Evolutionary conservation across 306 rosid species (phyloP).

Genomic region (Lithocarpus polystachyus): DNA sequence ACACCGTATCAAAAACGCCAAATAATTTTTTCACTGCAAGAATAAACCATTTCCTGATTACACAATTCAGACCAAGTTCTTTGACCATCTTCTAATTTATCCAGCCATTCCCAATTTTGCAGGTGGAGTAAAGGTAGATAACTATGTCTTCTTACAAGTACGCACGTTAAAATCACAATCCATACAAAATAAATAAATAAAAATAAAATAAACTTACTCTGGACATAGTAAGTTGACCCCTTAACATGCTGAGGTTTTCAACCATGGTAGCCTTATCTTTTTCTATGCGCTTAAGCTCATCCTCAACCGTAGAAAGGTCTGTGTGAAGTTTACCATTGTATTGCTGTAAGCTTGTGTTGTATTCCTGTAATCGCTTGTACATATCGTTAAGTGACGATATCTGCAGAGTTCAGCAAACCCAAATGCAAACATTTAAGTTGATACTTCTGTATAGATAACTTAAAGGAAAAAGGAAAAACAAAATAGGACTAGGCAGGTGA

Average conservation of each 20-base stretch:
- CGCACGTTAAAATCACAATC: not conserved
- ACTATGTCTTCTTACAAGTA: not conserved
- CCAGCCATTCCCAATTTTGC: not conserved
- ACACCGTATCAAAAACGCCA: not conserved
- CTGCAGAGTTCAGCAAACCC: slow-evolving; percentile 43
- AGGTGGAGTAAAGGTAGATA: not conserved
- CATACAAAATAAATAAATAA: not conserved
- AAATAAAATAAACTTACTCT: slow-evolving; percentile 54
- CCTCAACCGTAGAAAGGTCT: slow-evolving; percentile 86
- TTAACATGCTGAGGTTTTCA: slow-evolving; percentile 73
- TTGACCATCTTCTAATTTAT: not conserved
- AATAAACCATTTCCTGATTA: not conserved
- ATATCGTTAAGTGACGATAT: slow-evolving; percentile 87
- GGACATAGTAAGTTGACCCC: slow-evolving; percentile 78
- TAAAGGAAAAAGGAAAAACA: not conserved
- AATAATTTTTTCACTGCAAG: not conserved
- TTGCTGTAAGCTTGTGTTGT: slow-evolving; percentile 89
- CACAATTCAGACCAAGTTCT: not conserved
- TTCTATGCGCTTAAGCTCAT: slow-evolving; percentile 82
- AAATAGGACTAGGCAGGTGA: slow-evolving; percentile 1
- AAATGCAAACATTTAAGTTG: not conserved
- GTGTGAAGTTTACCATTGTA: slow-evolving; percentile 93
- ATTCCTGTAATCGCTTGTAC: slow-evolving; percentile 92
- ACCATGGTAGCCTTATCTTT: slow-evolving; percentile 73
- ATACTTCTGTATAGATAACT: not conserved